phyloP scores from a whole-genome alignment of 352 stramenopile species.

The Peronosclerospora sorghi region DNA sequence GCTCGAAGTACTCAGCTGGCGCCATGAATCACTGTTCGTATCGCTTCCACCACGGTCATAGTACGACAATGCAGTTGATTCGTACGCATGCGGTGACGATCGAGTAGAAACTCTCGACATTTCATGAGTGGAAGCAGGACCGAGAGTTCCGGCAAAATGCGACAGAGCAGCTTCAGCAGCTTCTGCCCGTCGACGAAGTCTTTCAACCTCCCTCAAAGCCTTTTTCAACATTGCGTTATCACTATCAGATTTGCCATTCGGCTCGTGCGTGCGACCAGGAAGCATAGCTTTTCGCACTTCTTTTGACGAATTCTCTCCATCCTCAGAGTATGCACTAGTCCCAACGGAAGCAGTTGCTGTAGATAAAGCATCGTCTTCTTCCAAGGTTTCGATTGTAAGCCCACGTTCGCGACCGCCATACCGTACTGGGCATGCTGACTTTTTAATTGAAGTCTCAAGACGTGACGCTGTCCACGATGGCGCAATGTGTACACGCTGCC shows the following conservation, averaged over 20 bases:
- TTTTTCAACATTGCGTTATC: slow-evolving; percentile 36
- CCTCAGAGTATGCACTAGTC: slow-evolving; percentile 30
- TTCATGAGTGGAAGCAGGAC: slow-evolving; percentile 7
- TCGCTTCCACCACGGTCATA: slow-evolving; percentile 4
- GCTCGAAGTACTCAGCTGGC: slow-evolving; percentile 12
- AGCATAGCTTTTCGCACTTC: slow-evolving; percentile 8
- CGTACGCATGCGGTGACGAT: slow-evolving; percentile 4
- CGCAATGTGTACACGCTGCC: slow-evolving; percentile 10
- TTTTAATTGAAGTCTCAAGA: slow-evolving; percentile 6
- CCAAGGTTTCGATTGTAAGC: slow-evolving; percentile 18
- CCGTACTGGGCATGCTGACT: neutral
- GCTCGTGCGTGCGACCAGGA: slow-evolving; percentile 9
- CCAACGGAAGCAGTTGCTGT: slow-evolving; percentile 29
- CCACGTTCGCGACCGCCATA: slow-evolving; percentile 22
- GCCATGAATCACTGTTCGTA: slow-evolving; percentile 7
- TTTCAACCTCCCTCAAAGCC: slow-evolving; percentile 40
- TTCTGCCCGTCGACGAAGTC: slow-evolving; percentile 46
- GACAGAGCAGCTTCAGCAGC: slow-evolving; percentile 46
- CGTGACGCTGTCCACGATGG: slow-evolving; percentile 3
- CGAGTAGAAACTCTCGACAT: slow-evolving; percentile 11
- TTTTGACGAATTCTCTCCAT: slow-evolving; percentile 16
- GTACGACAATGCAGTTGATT: neutral
- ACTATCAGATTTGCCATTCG: slow-evolving; percentile 3
- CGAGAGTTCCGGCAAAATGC: slow-evolving; percentile 13
- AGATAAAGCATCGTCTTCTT: slow-evolving; percentile 23